Conservation (phyloP, 1,139 yeast genomes). For the Hyphopichia wangnamkhiaoensis region DNA sequence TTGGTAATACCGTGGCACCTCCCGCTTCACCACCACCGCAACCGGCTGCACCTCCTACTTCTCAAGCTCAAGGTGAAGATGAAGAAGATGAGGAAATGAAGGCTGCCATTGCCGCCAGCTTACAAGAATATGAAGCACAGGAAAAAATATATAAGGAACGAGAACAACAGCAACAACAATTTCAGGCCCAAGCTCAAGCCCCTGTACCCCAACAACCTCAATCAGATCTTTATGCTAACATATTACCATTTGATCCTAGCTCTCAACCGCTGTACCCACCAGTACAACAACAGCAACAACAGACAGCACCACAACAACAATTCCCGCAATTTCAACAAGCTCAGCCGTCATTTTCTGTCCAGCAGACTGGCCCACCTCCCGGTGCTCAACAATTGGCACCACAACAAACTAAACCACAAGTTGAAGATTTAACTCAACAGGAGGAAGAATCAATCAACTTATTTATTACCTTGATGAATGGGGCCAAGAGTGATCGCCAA, state of each 20-base stretch:
- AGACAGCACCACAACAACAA: constrained; percentile 11
- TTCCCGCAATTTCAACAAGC: constrained; percentile 1
- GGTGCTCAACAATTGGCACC: constrained; percentile 3
- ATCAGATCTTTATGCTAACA: constrained; percentile 35
- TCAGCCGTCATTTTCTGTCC: neutral
- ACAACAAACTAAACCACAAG: constrained; percentile 9
- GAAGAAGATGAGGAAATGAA: constrained; percentile 89
- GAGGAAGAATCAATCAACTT: constrained; percentile 72
- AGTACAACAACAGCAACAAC: constrained; percentile 11
- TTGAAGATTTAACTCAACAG: constrained; percentile 47
- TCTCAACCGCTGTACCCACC: too few species aligned
- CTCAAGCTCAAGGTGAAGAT: constrained; percentile 31
- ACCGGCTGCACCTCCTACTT: constrained; percentile 8
- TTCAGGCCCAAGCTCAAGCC: constrained; percentile 12
- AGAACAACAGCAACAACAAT: constrained; percentile 8
- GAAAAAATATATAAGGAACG: constrained; percentile 21
- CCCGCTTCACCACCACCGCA: constrained; percentile 13
- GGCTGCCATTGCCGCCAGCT: constrained; percentile 94
- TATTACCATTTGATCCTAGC: constrained; percentile 12
- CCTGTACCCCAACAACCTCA: constrained; percentile 16
- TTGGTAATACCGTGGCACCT: constrained; percentile 13
- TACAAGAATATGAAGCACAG: constrained; percentile 65
- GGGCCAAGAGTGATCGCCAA: constrained; percentile 51
- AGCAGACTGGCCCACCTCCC: too few species aligned
- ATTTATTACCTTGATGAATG: constrained; percentile 66